Evolutionary conservation across 2,329 filamentous ascomycete genomes (phyloP).

Genomic region (Fusarium mexicanum): DNA sequence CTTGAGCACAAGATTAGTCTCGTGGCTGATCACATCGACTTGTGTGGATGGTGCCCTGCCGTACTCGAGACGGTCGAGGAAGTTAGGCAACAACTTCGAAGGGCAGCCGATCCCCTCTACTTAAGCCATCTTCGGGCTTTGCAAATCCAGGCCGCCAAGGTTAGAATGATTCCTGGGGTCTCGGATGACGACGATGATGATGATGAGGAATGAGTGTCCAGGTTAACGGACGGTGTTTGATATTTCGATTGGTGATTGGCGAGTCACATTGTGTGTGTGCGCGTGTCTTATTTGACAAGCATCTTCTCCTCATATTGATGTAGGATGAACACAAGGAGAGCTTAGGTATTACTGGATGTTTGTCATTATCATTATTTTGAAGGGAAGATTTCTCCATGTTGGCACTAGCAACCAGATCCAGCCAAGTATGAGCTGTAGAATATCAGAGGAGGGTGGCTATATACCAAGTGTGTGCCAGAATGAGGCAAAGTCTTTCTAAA

Average conservation of each 20-base stretch:
- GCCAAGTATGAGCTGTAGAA: background rate
- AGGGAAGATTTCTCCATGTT: background rate
- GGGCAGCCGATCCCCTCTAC: conserved; percentile 11
- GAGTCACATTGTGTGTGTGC: background rate
- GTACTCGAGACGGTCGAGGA: background rate
- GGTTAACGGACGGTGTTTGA: background rate
- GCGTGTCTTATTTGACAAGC: background rate
- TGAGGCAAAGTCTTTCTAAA: background rate
- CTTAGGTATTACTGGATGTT: background rate
- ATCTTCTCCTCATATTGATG: background rate
- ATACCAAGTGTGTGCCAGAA: background rate
- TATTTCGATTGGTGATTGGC: background rate
- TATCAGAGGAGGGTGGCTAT: background rate
- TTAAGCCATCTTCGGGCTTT: background rate
- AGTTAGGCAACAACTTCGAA: background rate
- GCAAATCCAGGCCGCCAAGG: conserved; percentile 5
- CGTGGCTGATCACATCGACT: conserved; percentile 6
- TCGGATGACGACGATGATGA: background rate
- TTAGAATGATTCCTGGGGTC: background rate
- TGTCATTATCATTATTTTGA: background rate
- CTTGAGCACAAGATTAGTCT: conserved; percentile 6
- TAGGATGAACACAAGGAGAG: background rate
- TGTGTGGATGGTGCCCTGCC: conserved; percentile 6
- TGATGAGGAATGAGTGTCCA: background rate
- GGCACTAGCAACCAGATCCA: background rate